Evolutionary conservation across 2,329 filamentous ascomycete genomes (phyloP).

Genomic region (Claviceps fusiformis): DNA sequence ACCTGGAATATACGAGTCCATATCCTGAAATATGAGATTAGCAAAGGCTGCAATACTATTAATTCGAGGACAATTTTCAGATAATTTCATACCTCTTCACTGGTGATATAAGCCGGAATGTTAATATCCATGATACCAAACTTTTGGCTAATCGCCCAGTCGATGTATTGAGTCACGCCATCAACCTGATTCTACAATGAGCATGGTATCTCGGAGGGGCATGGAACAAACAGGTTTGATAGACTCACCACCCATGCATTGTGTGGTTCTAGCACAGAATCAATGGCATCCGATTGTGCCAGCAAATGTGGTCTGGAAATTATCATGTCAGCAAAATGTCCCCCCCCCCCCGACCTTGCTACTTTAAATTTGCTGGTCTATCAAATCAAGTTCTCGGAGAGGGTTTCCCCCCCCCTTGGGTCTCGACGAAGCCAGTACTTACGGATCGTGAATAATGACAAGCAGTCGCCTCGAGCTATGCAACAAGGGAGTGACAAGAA

Average conservation of each 20-base stretch:
- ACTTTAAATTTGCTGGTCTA: neutral
- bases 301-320: constrained; percentile 48
- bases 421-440: constrained; percentile 22
- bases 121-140: constrained; percentile 89
- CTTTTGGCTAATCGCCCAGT: constrained; percentile 63
- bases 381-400: neutral
- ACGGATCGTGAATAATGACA: constrained; percentile 85
- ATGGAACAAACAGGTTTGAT: neutral
- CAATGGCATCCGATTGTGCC: constrained; percentile 53
- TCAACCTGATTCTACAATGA: constrained; percentile 50
- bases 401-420: no score
- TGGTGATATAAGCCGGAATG: constrained; percentile 63
- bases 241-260: constrained; percentile 73
- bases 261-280: constrained; percentile 63
- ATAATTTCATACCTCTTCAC: constrained; percentile 35
- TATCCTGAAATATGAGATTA: constrained; percentile 23
- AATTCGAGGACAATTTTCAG: neutral
- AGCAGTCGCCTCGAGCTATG: constrained; percentile 54
- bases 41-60: neutral
- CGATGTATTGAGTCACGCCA: constrained; percentile 64
- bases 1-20: constrained; percentile 31
- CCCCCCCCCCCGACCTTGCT: no score
- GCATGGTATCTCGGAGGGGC: neutral
- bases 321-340: neutral
- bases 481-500: constrained; percentile 65